These are phyloP conservation scores for Geranium rotundifolium DNA, from an alignment of 345 rosid genomes.

Conservation along the genomic window DNA sequence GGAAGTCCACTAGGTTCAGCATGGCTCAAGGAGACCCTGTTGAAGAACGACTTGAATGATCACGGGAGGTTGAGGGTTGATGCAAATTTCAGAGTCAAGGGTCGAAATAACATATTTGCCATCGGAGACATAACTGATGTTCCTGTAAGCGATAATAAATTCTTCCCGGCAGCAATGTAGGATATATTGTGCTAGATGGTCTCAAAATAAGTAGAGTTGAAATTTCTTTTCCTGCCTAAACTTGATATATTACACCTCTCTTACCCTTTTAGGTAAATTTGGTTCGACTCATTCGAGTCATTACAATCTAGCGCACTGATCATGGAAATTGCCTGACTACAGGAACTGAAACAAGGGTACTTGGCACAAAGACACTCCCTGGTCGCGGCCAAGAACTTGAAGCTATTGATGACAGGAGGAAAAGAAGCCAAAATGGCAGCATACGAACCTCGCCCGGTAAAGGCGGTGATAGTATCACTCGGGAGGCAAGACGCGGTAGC, in stretches of 20 bases:
- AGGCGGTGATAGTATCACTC: constrained; percentile 47
- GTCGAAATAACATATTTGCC: constrained; percentile 38
- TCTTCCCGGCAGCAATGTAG: too few relatives aligned
- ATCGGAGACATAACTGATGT: constrained; percentile 46
- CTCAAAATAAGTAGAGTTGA: too few relatives aligned
- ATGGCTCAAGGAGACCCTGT: constrained; percentile 35
- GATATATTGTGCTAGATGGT: too few relatives aligned
- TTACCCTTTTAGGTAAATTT: neutral
- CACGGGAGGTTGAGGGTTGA: constrained; percentile 48
- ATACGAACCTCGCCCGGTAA: constrained; percentile 33
- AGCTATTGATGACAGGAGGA: constrained; percentile 42
- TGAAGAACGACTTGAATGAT: constrained; percentile 27
- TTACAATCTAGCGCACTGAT: too few relatives aligned
- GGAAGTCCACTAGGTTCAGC: constrained; percentile 45
- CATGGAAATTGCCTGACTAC: neutral
- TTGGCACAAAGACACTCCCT: constrained; percentile 56
- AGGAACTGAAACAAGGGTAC: constrained; percentile 82
- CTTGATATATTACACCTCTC: too few relatives aligned
- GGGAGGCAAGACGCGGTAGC: constrained; percentile 71
- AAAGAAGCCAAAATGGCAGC: constrained; percentile 40
- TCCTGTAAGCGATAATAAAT: constrained; percentile 21
- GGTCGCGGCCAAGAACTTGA: constrained; percentile 58
- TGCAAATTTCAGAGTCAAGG: constrained; percentile 31
- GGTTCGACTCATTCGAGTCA: neutral
- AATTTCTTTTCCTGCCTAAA: too few relatives aligned